Conservation (phyloP, 2,329 filamentous ascomycete genomes). For the Corinectria fuckeliana region DNA sequence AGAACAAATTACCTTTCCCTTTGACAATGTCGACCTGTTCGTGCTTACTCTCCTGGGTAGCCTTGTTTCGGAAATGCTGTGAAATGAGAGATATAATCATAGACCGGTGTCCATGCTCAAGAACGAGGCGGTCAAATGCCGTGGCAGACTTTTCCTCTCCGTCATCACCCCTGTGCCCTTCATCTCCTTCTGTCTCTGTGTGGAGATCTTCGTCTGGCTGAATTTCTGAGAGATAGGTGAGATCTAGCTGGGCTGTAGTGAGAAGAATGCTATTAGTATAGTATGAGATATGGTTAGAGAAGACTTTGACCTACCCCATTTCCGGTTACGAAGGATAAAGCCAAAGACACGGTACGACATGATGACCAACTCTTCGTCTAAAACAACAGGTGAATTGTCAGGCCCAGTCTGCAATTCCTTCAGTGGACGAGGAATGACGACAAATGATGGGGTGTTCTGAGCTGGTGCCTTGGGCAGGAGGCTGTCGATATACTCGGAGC, state of each 20-base stretch:
- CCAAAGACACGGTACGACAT: conserved; percentile 44
- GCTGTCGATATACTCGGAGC: neutral
- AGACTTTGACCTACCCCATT: conserved; percentile 39
- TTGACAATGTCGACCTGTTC: conserved; percentile 40
- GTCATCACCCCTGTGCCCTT: neutral
- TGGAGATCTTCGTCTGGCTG: neutral
- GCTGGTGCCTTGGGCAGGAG: neutral
- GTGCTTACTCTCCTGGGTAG: neutral
- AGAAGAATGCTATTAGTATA: neutral
- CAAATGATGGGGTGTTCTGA: neutral
- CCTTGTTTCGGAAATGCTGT: conserved; percentile 42
- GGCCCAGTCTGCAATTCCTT: neutral
- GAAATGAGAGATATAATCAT: conserved; percentile 41
- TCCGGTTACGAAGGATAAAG: conserved; percentile 42
- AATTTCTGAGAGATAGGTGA: neutral
- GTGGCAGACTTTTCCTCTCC: neutral
- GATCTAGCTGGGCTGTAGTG: neutral
- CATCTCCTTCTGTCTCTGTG: neutral
- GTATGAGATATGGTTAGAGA: too few relatives aligned
- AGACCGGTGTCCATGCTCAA: conserved; percentile 32
- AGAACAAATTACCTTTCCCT: conserved; percentile 42
- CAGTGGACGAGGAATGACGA: neutral
- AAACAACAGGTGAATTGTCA: neutral
- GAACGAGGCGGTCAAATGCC: conserved; percentile 38
- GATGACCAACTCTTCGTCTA: conserved; percentile 39